phyloP scores from a whole-genome alignment of 257 asterid species.

The Lycium barbarum region DNA sequence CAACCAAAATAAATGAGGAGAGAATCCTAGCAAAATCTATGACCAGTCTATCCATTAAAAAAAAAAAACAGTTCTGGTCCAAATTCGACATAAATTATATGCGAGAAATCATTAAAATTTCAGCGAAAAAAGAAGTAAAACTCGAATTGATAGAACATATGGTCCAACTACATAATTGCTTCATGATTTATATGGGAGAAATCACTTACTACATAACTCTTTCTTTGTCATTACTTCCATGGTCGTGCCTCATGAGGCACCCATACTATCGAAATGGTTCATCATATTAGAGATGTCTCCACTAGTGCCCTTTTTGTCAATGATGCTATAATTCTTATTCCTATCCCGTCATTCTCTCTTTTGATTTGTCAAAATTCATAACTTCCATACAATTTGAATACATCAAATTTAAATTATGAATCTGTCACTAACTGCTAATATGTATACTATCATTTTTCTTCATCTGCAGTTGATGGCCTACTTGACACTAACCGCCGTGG shows the following conservation, averaged over 20 bases:
- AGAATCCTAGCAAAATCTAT: neutral
- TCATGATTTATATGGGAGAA: no score
- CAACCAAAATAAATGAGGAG: neutral
- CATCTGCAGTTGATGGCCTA: conserved; percentile 72
- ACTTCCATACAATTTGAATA: neutral
- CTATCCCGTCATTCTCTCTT: neutral
- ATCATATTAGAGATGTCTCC: neutral
- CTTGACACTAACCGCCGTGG: conserved; percentile 72
- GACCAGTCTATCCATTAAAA: neutral
- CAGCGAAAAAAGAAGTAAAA: no score
- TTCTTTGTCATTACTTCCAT: neutral
- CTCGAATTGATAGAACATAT: no score
- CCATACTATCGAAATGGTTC: neutral
- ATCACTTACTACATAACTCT: neutral
- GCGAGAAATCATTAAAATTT: neutral
- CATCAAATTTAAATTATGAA: neutral
- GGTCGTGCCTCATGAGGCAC: neutral
- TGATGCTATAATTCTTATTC: neutral
- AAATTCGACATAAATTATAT: neutral
- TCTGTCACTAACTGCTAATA: neutral
- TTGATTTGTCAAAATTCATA: neutral
- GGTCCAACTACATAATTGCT: neutral
- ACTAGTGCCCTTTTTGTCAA: neutral
- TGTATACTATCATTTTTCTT: neutral
- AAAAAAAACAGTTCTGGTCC: neutral